Evolutionary conservation across 345 rosid genomes (phyloP).

Genomic region (Salix exigua): DNA sequence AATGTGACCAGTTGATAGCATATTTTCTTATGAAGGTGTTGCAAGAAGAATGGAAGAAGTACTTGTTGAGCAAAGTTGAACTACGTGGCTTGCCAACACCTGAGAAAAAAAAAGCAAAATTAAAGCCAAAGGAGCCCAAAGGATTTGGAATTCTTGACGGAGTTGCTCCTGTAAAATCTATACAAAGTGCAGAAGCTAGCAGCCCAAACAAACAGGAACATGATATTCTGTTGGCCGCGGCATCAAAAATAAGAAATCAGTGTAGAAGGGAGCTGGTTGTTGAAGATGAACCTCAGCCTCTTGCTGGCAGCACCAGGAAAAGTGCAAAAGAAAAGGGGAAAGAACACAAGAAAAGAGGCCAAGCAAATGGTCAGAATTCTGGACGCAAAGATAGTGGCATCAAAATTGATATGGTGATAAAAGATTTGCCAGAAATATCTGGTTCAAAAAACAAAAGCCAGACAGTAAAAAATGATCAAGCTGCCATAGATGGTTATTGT

Average conservation of each 20-base stretch:
- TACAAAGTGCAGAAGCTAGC: constrained; percentile 61
- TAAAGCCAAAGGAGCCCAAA: constrained; percentile 57
- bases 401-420: constrained; percentile 18
- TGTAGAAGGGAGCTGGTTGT: constrained; percentile 34
- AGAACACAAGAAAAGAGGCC: constrained; percentile 36
- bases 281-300: constrained; percentile 39
- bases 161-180: constrained; percentile 56
- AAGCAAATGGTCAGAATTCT: constrained; percentile 20
- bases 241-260: constrained; percentile 55
- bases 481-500: constrained; percentile 15
- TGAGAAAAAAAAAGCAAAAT: constrained; percentile 59
- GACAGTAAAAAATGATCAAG: constrained; percentile 28
- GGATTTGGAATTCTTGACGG: constrained; percentile 98
- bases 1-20: neutral
- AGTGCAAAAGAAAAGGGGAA: constrained; percentile 43
- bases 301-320: constrained; percentile 24
- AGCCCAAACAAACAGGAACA: constrained; percentile 71
- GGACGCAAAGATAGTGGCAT: constrained; percentile 26
- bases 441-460: constrained; percentile 38
- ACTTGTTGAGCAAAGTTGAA: constrained; percentile 81
- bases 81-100: constrained; percentile 58
- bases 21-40: constrained; percentile 53
- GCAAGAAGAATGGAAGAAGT: constrained; percentile 92
- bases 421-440: constrained; percentile 33
- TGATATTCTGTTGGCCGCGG: constrained; percentile 73